phyloP scores from a whole-genome alignment of 768 basidiomycete species.

The Naganishia vaughanmartiniae region DNA sequence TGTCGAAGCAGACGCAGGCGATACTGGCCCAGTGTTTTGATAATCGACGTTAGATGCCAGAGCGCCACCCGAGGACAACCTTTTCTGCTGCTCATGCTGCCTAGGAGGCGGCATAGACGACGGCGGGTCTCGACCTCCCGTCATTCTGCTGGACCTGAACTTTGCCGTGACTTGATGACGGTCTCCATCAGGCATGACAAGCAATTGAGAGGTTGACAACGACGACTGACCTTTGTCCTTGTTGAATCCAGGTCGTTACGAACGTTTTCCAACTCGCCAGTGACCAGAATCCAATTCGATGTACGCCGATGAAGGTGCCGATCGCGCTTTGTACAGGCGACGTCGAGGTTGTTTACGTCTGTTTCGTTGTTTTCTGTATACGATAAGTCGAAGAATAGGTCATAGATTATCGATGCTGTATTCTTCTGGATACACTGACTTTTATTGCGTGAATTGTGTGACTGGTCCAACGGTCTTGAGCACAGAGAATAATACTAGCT shows the following conservation, averaged over 20 bases:
- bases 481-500: too few species aligned
- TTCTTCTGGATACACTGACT: too few species aligned
- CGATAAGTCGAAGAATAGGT: too few species aligned
- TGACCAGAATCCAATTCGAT: too few species aligned
- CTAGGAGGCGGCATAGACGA: neutral
- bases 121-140: neutral
- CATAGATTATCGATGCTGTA: too few species aligned
- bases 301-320: neutral
- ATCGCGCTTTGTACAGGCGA: neutral
- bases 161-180: neutral
- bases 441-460: too few species aligned
- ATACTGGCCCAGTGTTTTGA: neutral
- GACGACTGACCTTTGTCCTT: too few species aligned
- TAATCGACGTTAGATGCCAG: neutral
- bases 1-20: conserved; percentile 1
- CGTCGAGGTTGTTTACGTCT: too few species aligned
- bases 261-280: neutral
- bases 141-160: neutral
- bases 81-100: neutral
- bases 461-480: too few species aligned
- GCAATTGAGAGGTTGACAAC: neutral
- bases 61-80: too few species aligned
- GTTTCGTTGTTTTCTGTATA: too few species aligned
- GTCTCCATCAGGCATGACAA: neutral
- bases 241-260: too few species aligned